A percentile compares a stretch with the other conserved stretches of the same genome.
Evolutionary conservation across 2,329 filamentous ascomycete genomes (phyloP).

Genomic region (Albophoma yamanashiensis): DNA sequence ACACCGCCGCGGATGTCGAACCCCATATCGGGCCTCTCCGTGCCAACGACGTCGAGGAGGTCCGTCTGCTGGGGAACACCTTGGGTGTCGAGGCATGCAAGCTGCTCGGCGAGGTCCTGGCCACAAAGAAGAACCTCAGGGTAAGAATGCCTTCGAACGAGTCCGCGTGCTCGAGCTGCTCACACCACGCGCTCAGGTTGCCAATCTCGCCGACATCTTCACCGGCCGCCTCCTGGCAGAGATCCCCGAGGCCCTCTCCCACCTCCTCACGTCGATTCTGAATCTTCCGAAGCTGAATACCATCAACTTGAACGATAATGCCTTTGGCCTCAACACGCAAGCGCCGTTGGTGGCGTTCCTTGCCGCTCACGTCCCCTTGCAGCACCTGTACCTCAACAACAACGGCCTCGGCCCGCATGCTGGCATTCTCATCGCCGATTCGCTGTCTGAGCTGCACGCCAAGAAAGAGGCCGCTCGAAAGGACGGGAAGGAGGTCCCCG

Average conservation of each 20-base stretch:
- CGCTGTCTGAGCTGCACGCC: constrained; percentile 69
- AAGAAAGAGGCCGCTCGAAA: constrained; percentile 74
- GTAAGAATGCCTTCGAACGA: constrained; percentile 28
- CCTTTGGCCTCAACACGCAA: constrained; percentile 91
- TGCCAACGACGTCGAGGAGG: constrained; percentile 69
- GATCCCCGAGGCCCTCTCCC: constrained; percentile 81
- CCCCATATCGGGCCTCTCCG: constrained; percentile 68
- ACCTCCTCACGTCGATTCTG: constrained; percentile 75
- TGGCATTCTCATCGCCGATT: constrained; percentile 79
- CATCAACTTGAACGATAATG: constrained; percentile 94
- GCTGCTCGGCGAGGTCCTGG: constrained; percentile 71
- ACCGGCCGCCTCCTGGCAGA: constrained; percentile 87
- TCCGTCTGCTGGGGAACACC: constrained; percentile 83
- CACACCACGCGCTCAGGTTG: constrained; percentile 38
- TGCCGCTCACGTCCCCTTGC: constrained; percentile 75
- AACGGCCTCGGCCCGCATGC: constrained; percentile 92
- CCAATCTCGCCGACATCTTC: constrained; percentile 95
- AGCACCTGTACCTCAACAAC: constrained; percentile 95
- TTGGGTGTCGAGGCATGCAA: constrained; percentile 82
- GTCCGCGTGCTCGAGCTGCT: not conserved
- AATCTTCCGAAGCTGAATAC: constrained; percentile 80
- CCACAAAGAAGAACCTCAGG: constrained; percentile 73
- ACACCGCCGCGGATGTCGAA: constrained; percentile 78
- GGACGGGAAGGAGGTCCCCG: constrained; percentile 59
- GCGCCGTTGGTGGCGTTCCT: constrained; percentile 90